Percentiles rank a stretch among this genome's conserved stretches.
These are phyloP conservation scores for Cichorium intybus DNA, from an alignment of 140 eudicot species.

Conservation along the genomic window DNA sequence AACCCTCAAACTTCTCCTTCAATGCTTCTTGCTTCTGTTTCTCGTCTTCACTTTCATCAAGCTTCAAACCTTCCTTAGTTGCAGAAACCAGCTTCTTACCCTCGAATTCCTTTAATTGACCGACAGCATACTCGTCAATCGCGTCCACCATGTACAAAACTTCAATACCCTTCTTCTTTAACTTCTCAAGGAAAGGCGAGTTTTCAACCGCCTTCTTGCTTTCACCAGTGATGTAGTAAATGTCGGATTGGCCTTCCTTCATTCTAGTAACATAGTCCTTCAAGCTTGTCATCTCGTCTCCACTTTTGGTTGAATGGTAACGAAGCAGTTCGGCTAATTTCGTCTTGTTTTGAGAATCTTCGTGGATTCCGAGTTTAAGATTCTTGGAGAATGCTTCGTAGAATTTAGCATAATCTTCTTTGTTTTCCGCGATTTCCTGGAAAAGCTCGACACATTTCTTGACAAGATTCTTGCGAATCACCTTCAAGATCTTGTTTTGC, in stretches of 20 bases:
- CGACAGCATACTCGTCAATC: slow-evolving; percentile 84
- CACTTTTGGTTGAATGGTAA: slow-evolving; percentile 92
- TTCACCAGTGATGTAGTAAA: slow-evolving; percentile 91
- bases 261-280: slow-evolving; percentile 93
- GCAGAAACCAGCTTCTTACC: slow-evolving; percentile 92
- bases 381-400: slow-evolving; percentile 96
- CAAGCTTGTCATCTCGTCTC: slow-evolving; percentile 91
- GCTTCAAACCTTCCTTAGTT: slow-evolving; percentile 90
- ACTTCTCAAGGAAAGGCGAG: slow-evolving; percentile 91
- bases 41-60: slow-evolving; percentile 84
- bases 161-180: slow-evolving; percentile 82
- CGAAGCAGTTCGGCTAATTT: slow-evolving; percentile 80
- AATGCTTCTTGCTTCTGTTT: slow-evolving; percentile 59
- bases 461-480: slow-evolving; percentile 86
- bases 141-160: slow-evolving; percentile 94
- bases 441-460: slow-evolving; percentile 92
- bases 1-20: slow-evolving; percentile 76
- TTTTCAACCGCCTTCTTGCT: slow-evolving; percentile 97
- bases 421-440: slow-evolving; percentile 92
- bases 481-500: slow-evolving; percentile 91
- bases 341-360: slow-evolving; percentile 75
- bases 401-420: slow-evolving; percentile 83
- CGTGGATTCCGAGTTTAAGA: slow-evolving; percentile 90
- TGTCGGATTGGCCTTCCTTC: slow-evolving; percentile 86
- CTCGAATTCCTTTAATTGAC: slow-evolving; percentile 90